Evolutionary conservation across 2,329 filamentous ascomycete genomes (phyloP).

Genomic region (Bipolaris sorokiniana): DNA sequence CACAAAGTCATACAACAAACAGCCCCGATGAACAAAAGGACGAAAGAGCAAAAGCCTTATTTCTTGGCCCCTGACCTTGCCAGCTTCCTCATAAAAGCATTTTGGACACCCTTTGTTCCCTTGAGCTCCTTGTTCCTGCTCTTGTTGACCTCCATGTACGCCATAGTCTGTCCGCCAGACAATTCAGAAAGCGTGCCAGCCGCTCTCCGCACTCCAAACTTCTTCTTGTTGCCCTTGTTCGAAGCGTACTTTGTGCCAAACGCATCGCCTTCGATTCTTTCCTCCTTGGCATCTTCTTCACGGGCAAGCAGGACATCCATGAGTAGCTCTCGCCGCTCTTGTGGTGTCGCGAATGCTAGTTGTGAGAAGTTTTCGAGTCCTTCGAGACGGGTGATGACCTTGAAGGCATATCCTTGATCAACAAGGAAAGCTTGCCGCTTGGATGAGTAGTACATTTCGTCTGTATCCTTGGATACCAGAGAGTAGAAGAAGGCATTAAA

Average conservation of each 20-base stretch:
- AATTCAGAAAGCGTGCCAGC: slow-evolving; percentile 86
- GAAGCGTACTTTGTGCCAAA: slow-evolving; percentile 59
- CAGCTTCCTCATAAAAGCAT: slow-evolving; percentile 55
- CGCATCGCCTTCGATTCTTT: slow-evolving; percentile 72
- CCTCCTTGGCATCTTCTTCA: slow-evolving; percentile 71
- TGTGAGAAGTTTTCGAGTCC: slow-evolving; percentile 85
- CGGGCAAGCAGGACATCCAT: slow-evolving; percentile 89
- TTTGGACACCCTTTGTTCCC: slow-evolving; percentile 46
- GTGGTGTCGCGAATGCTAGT: slow-evolving; percentile 78
- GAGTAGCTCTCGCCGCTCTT: slow-evolving; percentile 83
- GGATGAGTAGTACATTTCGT: slow-evolving; percentile 97
- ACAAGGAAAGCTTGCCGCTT: slow-evolving; percentile 97
- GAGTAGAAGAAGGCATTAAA: slow-evolving; percentile 99
- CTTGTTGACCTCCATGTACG: slow-evolving; percentile 65
- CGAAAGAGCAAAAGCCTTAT: background rate
- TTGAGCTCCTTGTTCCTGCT: slow-evolving; percentile 56
- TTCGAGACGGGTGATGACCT: slow-evolving; percentile 94
- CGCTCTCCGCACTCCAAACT: slow-evolving; percentile 73
- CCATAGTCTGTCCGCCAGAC: slow-evolving; percentile 94
- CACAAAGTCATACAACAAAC: background rate
- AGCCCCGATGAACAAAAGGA: background rate
- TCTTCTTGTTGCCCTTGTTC: slow-evolving; percentile 55
- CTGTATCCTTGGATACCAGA: slow-evolving; percentile 93
- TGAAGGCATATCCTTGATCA: slow-evolving; percentile 98
- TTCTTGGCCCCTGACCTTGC: slow-evolving; percentile 24